Evolutionary conservation across 805 yeast species (phyloP).

Genomic region (Debaryomyces tyrocola): DNA sequence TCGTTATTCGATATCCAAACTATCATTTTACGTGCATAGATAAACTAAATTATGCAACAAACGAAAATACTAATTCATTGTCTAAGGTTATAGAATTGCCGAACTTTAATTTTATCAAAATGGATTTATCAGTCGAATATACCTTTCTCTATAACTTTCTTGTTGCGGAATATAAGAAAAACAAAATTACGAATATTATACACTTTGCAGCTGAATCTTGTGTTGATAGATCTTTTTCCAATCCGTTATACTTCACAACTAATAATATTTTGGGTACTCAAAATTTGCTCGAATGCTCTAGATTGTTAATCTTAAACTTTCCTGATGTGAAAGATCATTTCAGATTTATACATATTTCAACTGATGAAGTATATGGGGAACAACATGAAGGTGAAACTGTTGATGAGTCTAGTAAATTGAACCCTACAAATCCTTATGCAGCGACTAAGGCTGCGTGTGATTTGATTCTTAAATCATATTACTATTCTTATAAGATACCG

Average conservation of each 20-base stretch:
- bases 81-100: slow-evolving; percentile 7
- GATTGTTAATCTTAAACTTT: slow-evolving; percentile 11
- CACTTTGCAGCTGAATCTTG: slow-evolving; percentile 58
- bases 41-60: slow-evolving; percentile 46
- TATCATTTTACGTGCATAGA: slow-evolving; percentile 46
- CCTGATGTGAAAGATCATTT: slow-evolving; percentile 4
- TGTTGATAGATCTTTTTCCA: slow-evolving; percentile 51
- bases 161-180: slow-evolving; percentile 11
- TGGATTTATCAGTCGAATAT: slow-evolving; percentile 37
- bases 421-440: slow-evolving; percentile 58
- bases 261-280: slow-evolving; percentile 51
- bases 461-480: slow-evolving; percentile 46
- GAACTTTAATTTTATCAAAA: slow-evolving; percentile 22
- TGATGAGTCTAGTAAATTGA: slow-evolving; percentile 36
- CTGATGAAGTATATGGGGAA: slow-evolving; percentile 63
- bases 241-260: slow-evolving; percentile 43
- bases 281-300: slow-evolving; percentile 43
- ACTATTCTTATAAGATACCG: slow-evolving; percentile 43
- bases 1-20: slow-evolving; percentile 27
- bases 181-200: slow-evolving; percentile 34
- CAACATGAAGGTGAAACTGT: slow-evolving; percentile 15
- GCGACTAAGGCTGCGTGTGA: slow-evolving; percentile 59
- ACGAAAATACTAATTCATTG: slow-evolving; percentile 24
- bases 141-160: slow-evolving; percentile 16
- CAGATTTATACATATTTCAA: slow-evolving; percentile 48